Evolutionary conservation across 306 rosid species (phyloP), one percentile per base, ranked within the genome.

Genomic region (Quillaja saponaria): DNA sequence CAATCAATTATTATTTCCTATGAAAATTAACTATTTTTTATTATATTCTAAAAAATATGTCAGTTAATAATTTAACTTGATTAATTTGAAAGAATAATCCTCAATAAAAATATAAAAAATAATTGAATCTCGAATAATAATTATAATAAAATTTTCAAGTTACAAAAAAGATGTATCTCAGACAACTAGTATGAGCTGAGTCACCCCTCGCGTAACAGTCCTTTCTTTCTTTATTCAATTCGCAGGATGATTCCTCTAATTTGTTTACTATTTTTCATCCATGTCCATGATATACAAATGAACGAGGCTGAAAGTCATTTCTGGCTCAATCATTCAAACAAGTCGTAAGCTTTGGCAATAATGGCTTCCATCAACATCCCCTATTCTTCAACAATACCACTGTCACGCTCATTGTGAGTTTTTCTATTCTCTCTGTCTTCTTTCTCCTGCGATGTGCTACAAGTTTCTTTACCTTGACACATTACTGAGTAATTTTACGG

Each of bases 301-400:
- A 13, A 41, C 13, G 31, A 25, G 31, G 31, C 31, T 25, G 31
- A 25, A 25, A 52, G 17, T 14, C 66, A 21, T 25, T 71, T 64
- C 61, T 13, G 12, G 55, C 51, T 60, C 0, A 33, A 45, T 67
- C 9, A 31, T 48, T 64, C 55, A 10, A 49, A 13, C 75, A 44
- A 13, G 3, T 45, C 45, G 8, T 1, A 13, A 6, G 10, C 52
- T 63, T 16, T 15, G 2, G 49, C 67, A 54, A 17, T 65, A 76
- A 85, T 88, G 96, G 72, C 87, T 57, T 82, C 86, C 64, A 60
- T 77, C 78, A 78, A 77, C 82, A 42, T 82, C 67, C 71, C 89
- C 15, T 84, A 55, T 59, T 76, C 79, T 73, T 80, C 95, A n/a
- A 64, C 85, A 1, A 12, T 79, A 8, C 39, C 80, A 21, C 76